Percentiles rank a stretch among this genome's conserved stretches.
Conservation (phyloP, 495 filamentous ascomycete genomes). For the Talaromyces proteolyticus region DNA sequence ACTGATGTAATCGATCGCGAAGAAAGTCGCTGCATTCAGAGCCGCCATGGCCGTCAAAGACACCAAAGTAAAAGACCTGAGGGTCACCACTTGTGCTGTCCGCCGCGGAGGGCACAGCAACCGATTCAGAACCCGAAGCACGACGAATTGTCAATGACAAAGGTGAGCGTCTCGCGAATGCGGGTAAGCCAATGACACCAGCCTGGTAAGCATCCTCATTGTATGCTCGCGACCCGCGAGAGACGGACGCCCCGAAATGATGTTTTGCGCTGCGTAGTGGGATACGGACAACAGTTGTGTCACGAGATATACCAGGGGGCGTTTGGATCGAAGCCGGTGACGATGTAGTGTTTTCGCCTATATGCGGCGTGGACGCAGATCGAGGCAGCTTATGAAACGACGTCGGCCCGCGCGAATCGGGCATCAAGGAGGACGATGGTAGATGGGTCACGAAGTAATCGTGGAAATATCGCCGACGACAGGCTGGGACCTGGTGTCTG, state of each 20-base stretch:
- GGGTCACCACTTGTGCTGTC: constrained; percentile 79
- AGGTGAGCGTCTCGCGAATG: constrained; percentile 80
- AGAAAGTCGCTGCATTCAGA: constrained; percentile 83
- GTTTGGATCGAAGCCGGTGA: constrained; percentile 52
- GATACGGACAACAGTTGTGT: constrained; percentile 97
- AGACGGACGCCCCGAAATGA: constrained; percentile 78
- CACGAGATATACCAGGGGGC: constrained; percentile 52
- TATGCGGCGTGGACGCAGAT: constrained; percentile 76
- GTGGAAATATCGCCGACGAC: constrained; percentile 63
- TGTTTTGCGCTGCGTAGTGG: constrained; percentile 90
- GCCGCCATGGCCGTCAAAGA: constrained; percentile 96
- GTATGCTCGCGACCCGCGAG: constrained; percentile 72
- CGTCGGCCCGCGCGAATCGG: constrained; percentile 66
- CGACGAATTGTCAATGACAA: constrained; percentile 54
- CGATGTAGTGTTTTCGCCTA: constrained; percentile 37
- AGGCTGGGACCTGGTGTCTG: constrained; percentile 4
- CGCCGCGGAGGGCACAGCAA: constrained; percentile 54
- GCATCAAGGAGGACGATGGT: constrained; percentile 87
- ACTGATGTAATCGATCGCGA: constrained; percentile 76
- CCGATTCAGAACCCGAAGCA: constrained; percentile 30
- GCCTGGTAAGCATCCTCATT: constrained; percentile 97
- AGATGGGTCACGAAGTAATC: constrained; percentile 97
- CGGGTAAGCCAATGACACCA: constrained; percentile 84
- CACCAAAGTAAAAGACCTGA: constrained; percentile 93
- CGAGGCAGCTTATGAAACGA: constrained; percentile 75